A percentile compares a stretch with the other conserved stretches of the same genome.
Conservation (phyloP, 352 stramenopile genomes). For the Pythium folliculosum region DNA sequence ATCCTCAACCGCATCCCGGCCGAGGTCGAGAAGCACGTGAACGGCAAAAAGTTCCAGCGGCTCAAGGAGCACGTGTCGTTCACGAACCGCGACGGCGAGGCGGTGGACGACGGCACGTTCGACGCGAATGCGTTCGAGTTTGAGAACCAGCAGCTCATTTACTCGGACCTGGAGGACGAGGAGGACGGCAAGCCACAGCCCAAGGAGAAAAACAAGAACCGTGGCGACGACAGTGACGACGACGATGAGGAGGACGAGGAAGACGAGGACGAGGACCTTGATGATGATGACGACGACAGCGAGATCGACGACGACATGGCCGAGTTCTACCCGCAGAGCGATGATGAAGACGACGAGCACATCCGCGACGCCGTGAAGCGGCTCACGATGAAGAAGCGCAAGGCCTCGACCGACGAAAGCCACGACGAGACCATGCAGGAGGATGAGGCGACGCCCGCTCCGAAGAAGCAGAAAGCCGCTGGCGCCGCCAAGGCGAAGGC, state of each 20-base stretch:
- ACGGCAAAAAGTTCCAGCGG: slow-evolving; percentile 85
- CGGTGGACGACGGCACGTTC: slow-evolving; percentile 53
- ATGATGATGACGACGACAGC: slow-evolving; percentile 27
- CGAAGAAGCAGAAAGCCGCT: slow-evolving; percentile 25
- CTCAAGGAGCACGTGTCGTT: slow-evolving; percentile 78
- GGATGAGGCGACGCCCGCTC: slow-evolving; percentile 15
- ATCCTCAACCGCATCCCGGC: slow-evolving; percentile 88
- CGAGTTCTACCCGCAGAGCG: slow-evolving; percentile 62
- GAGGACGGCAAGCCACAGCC: slow-evolving; percentile 20
- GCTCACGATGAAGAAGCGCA: slow-evolving; percentile 41
- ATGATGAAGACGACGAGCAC: slow-evolving; percentile 41
- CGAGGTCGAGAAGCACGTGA: slow-evolving; percentile 89
- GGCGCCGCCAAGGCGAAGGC: slow-evolving; percentile 6
- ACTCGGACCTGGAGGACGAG: slow-evolving; percentile 66
- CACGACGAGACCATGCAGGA: slow-evolving; percentile 32
- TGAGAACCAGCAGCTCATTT: slow-evolving; percentile 72
- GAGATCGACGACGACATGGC: slow-evolving; percentile 54
- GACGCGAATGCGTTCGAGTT: slow-evolving; percentile 84
- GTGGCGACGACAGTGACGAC: slow-evolving; percentile 27
- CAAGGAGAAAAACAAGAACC: slow-evolving; percentile 23
- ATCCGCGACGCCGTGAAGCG: slow-evolving; percentile 39
- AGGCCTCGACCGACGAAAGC: slow-evolving; percentile 26
- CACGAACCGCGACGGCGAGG: slow-evolving; percentile 32
- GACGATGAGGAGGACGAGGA: slow-evolving; percentile 30
- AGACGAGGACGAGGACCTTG: slow-evolving; percentile 21